Conservation (phyloP, 305 asterid genomes). For the Fraxinus baroniana region DNA sequence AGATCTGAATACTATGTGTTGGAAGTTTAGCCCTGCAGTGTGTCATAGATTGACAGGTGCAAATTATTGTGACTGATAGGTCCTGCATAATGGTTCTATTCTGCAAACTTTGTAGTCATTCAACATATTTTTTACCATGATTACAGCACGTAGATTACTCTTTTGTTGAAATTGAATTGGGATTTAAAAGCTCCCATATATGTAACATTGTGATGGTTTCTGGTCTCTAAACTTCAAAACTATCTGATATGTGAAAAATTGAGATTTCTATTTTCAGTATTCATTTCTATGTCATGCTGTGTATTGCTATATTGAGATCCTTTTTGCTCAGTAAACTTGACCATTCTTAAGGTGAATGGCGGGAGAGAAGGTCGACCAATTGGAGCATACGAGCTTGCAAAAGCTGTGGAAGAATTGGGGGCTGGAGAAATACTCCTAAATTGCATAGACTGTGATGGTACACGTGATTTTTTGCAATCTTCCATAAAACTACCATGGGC, state of each 20-base stretch:
- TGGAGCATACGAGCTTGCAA: constrained; percentile 97
- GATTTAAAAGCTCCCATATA: not conserved
- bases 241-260: not conserved
- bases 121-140: not conserved
- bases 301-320: constrained; percentile 4
- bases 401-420: constrained; percentile 92
- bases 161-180: not conserved
- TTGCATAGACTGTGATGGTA: constrained; percentile 95
- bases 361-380: constrained; percentile 95
- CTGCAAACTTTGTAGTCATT: not conserved
- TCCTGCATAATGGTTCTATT: not conserved
- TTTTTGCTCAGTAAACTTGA: constrained; percentile 3
- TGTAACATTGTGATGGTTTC: not conserved
- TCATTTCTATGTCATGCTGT: not conserved
- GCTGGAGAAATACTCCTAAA: constrained; percentile 95
- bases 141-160: not conserved
- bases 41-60: not conserved
- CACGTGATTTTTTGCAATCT: constrained; percentile 9
- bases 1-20: not conserved
- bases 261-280: not conserved
- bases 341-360: constrained; percentile 66
- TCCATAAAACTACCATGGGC: not conserved
- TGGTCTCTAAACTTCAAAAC: not conserved
- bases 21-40: not conserved
- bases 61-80: not conserved